phyloP scores from a whole-genome alignment of 2,329 filamentous ascomycete species.

The Rhytidhysteron rufulum region DNA sequence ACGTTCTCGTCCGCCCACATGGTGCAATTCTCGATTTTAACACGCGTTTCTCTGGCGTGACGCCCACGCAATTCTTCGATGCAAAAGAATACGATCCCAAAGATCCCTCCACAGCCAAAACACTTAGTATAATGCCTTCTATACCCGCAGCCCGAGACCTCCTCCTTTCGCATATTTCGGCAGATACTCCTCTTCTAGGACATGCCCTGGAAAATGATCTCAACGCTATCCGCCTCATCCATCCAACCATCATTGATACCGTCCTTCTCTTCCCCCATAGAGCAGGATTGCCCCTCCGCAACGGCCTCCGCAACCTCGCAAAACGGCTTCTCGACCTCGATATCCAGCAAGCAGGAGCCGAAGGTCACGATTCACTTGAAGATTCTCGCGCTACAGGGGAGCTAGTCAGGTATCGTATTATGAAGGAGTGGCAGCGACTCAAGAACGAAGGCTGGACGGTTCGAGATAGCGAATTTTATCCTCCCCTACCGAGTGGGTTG shows the following conservation, averaged over 20 bases:
- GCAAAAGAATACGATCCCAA: slow-evolving; percentile 45
- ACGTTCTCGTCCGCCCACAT: slow-evolving; percentile 78
- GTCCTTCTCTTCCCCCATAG: slow-evolving; percentile 78
- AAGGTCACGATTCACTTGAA: slow-evolving; percentile 87
- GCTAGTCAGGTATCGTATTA: slow-evolving; percentile 68
- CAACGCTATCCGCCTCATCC: slow-evolving; percentile 78
- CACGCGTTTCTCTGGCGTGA: slow-evolving; percentile 85
- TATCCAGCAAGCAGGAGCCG: slow-evolving; percentile 69
- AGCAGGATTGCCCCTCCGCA: slow-evolving; percentile 70
- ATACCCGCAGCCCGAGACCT: slow-evolving; percentile 71
- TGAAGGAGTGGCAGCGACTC: slow-evolving; percentile 66
- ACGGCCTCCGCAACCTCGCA: slow-evolving; percentile 73
- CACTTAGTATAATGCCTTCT: slow-evolving; percentile 69
- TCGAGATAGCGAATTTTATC: slow-evolving; percentile 23
- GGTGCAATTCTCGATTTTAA: slow-evolving; percentile 89
- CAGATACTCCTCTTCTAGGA: slow-evolving; percentile 79
- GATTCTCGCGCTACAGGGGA: slow-evolving; percentile 89
- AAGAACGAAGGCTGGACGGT: slow-evolving; percentile 62
- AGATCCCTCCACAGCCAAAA: slow-evolving; percentile 18
- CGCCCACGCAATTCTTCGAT: slow-evolving; percentile 67
- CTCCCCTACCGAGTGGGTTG: slow-evolving; percentile 21
- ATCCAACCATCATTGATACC: slow-evolving; percentile 82
- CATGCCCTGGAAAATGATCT: slow-evolving; percentile 96
- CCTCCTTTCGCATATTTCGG: slow-evolving; percentile 70
- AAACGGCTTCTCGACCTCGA: slow-evolving; percentile 65